Evolutionary conservation across 225 moss, liverwort and hornwort genomes (phyloP).

Genomic region (Marchantia polymorpha): DNA sequence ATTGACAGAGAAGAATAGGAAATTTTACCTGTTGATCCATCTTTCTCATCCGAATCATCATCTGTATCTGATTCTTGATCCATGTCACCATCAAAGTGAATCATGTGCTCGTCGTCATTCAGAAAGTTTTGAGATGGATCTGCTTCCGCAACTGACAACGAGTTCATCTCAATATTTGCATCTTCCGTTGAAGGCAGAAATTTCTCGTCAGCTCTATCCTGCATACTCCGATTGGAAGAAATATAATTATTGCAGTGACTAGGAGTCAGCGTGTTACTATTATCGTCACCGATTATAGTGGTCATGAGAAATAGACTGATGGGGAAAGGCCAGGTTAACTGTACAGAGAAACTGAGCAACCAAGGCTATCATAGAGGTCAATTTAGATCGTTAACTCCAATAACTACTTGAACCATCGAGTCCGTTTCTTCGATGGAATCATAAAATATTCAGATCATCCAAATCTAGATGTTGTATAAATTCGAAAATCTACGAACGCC

Average conservation of each 20-base stretch:
- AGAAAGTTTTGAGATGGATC: conserved; percentile 47
- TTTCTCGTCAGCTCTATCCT: conserved; percentile 84
- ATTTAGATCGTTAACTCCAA: too few species aligned
- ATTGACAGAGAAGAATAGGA: not conserved
- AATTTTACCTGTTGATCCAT: conserved; percentile 53
- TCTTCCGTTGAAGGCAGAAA: conserved; percentile 68
- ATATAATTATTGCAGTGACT: not conserved
- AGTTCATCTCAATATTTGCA: conserved; percentile 52
- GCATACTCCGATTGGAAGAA: conserved; percentile 11
- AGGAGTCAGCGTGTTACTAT: too few species aligned
- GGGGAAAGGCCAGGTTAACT: too few species aligned
- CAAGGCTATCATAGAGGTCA: too few species aligned
- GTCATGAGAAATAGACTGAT: too few species aligned
- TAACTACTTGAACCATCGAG: too few species aligned
- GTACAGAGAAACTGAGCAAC: too few species aligned
- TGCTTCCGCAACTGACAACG: conserved; percentile 50
- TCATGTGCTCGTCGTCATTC: conserved; percentile 53
- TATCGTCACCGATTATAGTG: too few species aligned
- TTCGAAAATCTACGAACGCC: too few species aligned
- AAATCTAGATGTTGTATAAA: too few species aligned
- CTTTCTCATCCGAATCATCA: conserved; percentile 47
- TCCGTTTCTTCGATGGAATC: too few species aligned
- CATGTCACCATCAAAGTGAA: conserved; percentile 35
- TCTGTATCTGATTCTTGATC: conserved; percentile 59
- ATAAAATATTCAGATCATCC: too few species aligned